Base-by-base conservation (phyloP, 1,284 basidiomycete species). In the Peniophora sp. region DNA sequence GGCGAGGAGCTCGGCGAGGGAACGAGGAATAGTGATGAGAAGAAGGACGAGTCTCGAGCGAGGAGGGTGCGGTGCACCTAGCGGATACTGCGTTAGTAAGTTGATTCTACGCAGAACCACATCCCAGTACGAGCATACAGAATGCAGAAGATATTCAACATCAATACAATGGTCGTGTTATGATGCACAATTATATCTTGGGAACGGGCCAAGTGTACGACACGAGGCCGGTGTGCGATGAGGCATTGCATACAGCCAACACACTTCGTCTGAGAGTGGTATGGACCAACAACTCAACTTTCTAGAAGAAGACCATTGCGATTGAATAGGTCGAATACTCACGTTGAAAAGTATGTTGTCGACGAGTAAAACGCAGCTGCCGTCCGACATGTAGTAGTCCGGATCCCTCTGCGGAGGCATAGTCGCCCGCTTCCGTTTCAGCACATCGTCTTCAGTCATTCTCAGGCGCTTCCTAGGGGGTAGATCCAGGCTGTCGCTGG, bases 1-100 rank as follows among this genome's bases (percentile, higher is more conserved):
- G 63, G 58, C 9, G 61, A 62, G 45, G 68, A 59, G 20, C 56
- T 48, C 1, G 73, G 78, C 59, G 80, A 77, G 9, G 84, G 83
- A 20, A 87, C 63, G 9, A 73, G 71, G 60, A 87, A 85, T 72
- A 87, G 74, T 2, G 75, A 67, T 25, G 70, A 63, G 58, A 87
- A 87, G 41, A 76, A 76, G 2, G 84, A 85, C 5, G 70, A 69
- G 58, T 86, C 83, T 54, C 70, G 74, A 17, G 80, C 79, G 49
- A 87, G 60, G 34, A 79, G 76, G 10, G 79, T 75, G 24, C 79
- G 71, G 61, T 87, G 84, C 9, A 87, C 78, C 84, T 87, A 58
- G 22, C 50, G 12, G n/a, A 32, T 24, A 12, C 24, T 48, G 24
- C 2, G 36, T 36, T 2, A 50, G 46, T 19, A 25, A 32, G 38